phyloP scores from a whole-genome alignment of 768 basidiomycete genomes.

The Phallus indusiatus region DNA sequence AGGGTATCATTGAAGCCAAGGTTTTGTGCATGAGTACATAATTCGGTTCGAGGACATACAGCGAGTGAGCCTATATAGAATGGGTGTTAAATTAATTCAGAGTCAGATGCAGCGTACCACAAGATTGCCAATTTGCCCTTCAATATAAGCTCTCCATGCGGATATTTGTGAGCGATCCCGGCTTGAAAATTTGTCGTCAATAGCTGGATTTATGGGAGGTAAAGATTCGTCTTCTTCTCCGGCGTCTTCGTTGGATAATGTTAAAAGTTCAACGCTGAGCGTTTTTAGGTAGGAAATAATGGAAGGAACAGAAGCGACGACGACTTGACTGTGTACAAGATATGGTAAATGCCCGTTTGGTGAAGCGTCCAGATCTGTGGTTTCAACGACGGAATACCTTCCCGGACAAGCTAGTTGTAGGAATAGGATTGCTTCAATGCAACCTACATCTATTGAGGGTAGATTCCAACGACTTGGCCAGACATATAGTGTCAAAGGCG shows the following conservation, averaged over 20 bases:
- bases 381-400: slow-evolving; percentile 52
- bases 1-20: slow-evolving; percentile 45
- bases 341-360: slow-evolving; percentile 71
- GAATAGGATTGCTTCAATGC: slow-evolving; percentile 55
- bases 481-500: slow-evolving; percentile 38
- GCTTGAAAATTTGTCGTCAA: slow-evolving; percentile 39
- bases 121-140: slow-evolving; percentile 58
- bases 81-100: slow-evolving; percentile 8
- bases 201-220: slow-evolving; percentile 20
- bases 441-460: slow-evolving; percentile 57
- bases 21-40: slow-evolving; percentile 51
- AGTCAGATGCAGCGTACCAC: slow-evolving; percentile 38
- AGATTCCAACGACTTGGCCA: slow-evolving; percentile 64
- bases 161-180: slow-evolving; percentile 42
- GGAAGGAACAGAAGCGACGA: slow-evolving; percentile 42
- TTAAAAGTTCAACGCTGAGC: slow-evolving; percentile 21
- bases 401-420: slow-evolving; percentile 63
- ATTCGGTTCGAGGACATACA: slow-evolving; percentile 55
- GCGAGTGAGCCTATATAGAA: slow-evolving; percentile 42
- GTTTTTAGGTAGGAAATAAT: slow-evolving; percentile 58
- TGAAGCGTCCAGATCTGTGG: slow-evolving; percentile 60
- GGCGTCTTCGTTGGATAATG: slow-evolving; percentile 12
- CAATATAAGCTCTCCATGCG: slow-evolving; percentile 60
- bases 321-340: slow-evolving; percentile 46
- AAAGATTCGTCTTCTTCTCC: slow-evolving; percentile 10